Base-by-base conservation (phyloP, 257 asterid genomes). In the Thymus mandschuricus region DNA sequence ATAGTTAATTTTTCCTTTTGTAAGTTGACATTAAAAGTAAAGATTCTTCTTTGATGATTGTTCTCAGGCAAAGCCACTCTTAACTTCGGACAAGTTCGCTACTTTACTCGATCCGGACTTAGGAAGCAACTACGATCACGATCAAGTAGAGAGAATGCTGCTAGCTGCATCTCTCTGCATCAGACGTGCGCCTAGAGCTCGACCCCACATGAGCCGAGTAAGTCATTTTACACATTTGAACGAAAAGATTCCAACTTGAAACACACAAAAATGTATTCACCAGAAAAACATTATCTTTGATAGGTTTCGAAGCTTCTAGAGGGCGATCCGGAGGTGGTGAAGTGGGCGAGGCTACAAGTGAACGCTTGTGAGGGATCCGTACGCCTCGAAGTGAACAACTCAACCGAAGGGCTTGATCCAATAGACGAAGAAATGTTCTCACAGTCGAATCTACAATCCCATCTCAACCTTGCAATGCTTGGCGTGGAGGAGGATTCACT, bases 141-240 rank as follows among this genome's bases (percentile, higher is more conserved):
- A 86, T 54, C 90, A 87, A 70, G 84, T 85, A 12, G 98, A 92
- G 85, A 88, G 94, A 76, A 86, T 90, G 96, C 85, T 83, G 59
- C 82, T 95, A 45, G 94, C 99, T 69, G 93, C 99, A 68, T 84
- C 91, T 38, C 96, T 95, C 72, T 92, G 99, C 50, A 86, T 88
- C 61, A 82, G 97, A 64, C 97, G 95, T 29, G 86, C 95, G 60
- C 91, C 98, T 21, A 84, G 90, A 76, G 96, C 97, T 77, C 87
- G 99, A 40, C 99, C 99, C 38, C 93, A 92, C 41, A 92, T 88
- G 92, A 86, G 88, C 80, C 81, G 80, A 30, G 99, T 95, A 83
- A 86, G 95, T 86, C 51, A 15, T 52, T 52, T 6, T 52, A 6
- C 2, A n/a, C 11, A 8, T 2, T 21, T 6, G 1, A 50, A 50